Evolutionary conservation across 2,329 filamentous ascomycete species (phyloP), one percentile per base, ranked within the genome.

Genomic region (Colletotrichum sp.): DNA sequence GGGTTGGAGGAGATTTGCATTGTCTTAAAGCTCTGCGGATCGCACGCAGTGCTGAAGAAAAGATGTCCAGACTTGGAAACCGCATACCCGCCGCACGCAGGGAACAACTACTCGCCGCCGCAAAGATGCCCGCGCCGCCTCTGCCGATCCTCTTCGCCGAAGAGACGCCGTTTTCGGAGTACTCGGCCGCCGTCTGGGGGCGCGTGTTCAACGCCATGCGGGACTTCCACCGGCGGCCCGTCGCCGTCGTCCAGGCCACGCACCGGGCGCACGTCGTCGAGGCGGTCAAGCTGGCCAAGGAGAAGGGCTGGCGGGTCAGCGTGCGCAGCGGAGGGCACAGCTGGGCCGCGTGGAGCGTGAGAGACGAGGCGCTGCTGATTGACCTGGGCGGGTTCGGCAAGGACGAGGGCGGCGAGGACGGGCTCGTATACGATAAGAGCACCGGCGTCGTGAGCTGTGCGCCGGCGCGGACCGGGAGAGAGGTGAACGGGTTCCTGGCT

Each of bases 311-410:
- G 75, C 83, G 86, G 5, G 81, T 90, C 2, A 87, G 87, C 2
- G 83, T 90, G 6, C 84, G 88, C 5, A 87, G 86, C 8, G 88
- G 88, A 7, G 88, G 88, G 0, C 88, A 90, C 75, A 85, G 82
- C 74, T 89, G 86, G 85, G 86, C 88, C 1, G 87, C 84, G 0
- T 90, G 88, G 87, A 88, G 85, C 73, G 84, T 90, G 0, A 83
- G 87, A 19, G 85, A 88, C 15, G 82, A 87, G 75, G 87, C 88
- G 0, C 83, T 90, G 5, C 76, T 86, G 6, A 65, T 87, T 8
- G 86, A 87, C 75, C 79, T 87, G 5, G 72, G 60, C 6, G 48
- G n/a, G 3, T 15, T 75, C 2, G 69, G 72, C 4, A 32, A 55
- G n/a, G 65, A 16, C 0, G 13, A 39, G 15, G 82, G 78, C 2